These are phyloP conservation scores for Andalucia godoyi DNA, from an alignment of 78 protist genomes.

Conservation along the genomic window DNA sequence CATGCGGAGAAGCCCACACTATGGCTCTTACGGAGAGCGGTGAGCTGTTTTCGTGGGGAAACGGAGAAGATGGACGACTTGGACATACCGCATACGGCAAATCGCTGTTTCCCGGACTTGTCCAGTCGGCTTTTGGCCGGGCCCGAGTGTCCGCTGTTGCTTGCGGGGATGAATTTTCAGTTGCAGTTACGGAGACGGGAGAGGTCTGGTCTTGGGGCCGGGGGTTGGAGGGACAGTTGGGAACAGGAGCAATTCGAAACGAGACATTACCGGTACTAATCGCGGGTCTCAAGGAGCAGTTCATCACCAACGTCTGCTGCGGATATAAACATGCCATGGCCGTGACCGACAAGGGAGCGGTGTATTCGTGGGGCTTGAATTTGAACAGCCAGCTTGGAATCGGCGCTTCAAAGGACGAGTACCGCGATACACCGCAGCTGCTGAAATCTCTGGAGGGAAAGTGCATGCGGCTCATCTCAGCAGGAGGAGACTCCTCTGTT, in stretches of 20 bases:
- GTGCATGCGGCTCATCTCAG: neutral
- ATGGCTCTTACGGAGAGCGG: neutral
- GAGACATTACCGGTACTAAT: too few relatives aligned
- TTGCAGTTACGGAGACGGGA: neutral
- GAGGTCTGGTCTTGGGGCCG: neutral
- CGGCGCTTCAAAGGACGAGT: too few relatives aligned
- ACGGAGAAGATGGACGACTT: too few relatives aligned
- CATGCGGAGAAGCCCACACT: neutral
- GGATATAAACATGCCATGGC: neutral
- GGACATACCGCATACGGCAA: too few relatives aligned
- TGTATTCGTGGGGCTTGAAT: conserved; percentile 5
- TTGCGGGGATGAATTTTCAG: neutral
- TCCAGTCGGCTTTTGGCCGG: neutral
- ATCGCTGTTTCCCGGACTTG: too few relatives aligned
- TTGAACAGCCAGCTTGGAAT: conserved; percentile 16
- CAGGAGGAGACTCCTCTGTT: neutral
- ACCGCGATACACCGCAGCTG: too few relatives aligned
- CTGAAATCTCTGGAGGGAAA: too few relatives aligned
- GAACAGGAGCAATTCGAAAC: too few relatives aligned
- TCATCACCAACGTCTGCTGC: neutral
- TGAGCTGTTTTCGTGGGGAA: neutral
- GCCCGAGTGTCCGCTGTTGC: neutral
- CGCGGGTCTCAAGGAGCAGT: too few relatives aligned
- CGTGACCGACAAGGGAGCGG: neutral
- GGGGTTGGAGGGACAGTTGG: neutral